Evolutionary conservation across 768 basidiomycete genomes (phyloP), one percentile per base, ranked within the genome.

Genomic region (Agrocybe pediades): DNA sequence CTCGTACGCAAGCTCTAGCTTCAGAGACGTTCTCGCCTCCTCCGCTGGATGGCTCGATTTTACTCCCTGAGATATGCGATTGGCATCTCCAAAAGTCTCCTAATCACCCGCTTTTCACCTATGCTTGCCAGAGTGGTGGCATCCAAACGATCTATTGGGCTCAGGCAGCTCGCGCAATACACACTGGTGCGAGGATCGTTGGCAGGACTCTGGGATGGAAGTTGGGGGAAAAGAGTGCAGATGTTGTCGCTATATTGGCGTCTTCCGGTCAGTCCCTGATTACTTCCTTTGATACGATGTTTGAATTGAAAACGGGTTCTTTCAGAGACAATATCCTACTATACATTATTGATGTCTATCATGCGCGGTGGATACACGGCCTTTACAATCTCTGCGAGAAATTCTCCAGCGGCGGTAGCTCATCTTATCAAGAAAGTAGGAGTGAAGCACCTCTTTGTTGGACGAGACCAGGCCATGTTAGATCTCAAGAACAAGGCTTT

Each of bases 341-440:
- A n/a, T n/a, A 49, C 24, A 0, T 9, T 41, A 19, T 8, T 25
- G 3, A 41, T 41, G 24, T 40, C 49, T 8, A 49, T 49, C 4
- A 26, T 49, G 11, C 36, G 49, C 3, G 40, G 36, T 4, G 40
- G 49, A 9, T 49, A 41, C 16, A 27, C 27, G 8, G 23, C 24
- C 21, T 49, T 49, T 13, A 33, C 49, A 2, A 49, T 49, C 6
- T 49, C 49, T 3, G 24, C 36, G 9, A 40, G 49, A 27, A 49
- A 49, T 27, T 49, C 49, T 1, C 40, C 49, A 6, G 39, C 36
- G 15, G 49, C 40, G 9, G 40, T 49, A 3, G 49, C 49, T 2
- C 49, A 49, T 26, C 33, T 49, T 16, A 27, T 49, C 26, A 49
- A 24, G 17, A 40, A 36, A 40, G 47, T 40, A 2, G 1, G 1